phyloP scores from a whole-genome alignment of 1,139 yeast genomes.

The Saccharomyces hybrid region DNA sequence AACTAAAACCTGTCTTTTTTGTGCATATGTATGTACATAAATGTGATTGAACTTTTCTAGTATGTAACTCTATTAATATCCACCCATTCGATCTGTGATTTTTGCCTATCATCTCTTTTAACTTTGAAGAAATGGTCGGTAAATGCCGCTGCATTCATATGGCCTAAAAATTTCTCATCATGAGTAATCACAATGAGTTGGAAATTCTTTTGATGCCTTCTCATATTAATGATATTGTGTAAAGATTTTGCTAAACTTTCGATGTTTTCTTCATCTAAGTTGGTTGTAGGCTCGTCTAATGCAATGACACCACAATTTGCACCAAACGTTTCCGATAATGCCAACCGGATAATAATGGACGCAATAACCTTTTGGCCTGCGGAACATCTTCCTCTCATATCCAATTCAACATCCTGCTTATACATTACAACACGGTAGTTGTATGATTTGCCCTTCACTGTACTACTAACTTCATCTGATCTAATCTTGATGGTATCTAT shows the following conservation, averaged over 20 bases:
- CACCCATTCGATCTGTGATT: conserved; percentile 59
- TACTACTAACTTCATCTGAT: conserved; percentile 58
- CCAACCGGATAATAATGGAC: conserved; percentile 81
- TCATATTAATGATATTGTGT: conserved; percentile 61
- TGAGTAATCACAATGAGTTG: conserved; percentile 93
- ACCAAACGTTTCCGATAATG: conserved; percentile 94
- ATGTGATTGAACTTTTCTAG: conserved; percentile 5
- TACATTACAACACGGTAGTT: conserved; percentile 94
- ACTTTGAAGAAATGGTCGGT: conserved; percentile 84
- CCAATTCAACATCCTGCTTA: conserved; percentile 84
- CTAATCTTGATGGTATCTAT: conserved; percentile 83
- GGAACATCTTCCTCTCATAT: conserved; percentile 96
- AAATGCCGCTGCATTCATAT: conserved; percentile 77
- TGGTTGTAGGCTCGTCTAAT: conserved; percentile 95
- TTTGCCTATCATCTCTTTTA: conserved; percentile 70
- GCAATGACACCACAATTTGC: conserved; percentile 92
- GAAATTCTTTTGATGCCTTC: conserved; percentile 77
- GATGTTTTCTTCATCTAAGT: conserved; percentile 81
- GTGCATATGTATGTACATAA: background rate
- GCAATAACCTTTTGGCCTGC: conserved; percentile 98
- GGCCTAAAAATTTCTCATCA: conserved; percentile 81
- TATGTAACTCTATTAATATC: conserved; percentile 35
- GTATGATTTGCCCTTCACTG: conserved; percentile 61
- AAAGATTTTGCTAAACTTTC: conserved; percentile 81
- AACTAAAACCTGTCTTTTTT: background rate